Evolutionary conservation across 2,329 filamentous ascomycete genomes (phyloP), one percentile per base, ranked within the genome.

Genomic region (Lasiodiplodia hormozganensis): DNA sequence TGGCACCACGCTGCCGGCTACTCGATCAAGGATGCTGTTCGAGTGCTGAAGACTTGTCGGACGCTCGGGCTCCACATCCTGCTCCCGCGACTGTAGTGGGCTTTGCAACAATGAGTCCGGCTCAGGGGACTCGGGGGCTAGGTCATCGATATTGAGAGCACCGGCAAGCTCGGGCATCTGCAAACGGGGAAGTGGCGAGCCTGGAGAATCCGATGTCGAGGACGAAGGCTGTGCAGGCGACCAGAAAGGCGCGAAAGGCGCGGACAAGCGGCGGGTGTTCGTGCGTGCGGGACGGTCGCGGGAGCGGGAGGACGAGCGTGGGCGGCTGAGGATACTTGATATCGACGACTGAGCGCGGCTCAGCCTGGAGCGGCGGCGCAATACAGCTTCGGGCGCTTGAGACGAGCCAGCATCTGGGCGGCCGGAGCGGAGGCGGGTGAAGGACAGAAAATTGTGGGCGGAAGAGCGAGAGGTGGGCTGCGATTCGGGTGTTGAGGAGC

Each of bases 81-180:
- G 56, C 16, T 68, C 66, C 14, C 16, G 66, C 5, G 10, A 36
- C 38, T 52, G 56, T 4, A 36, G n/a, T 36, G 65, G 65, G 6
- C 25, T 31, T 12, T 38, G 10, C 31, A 23, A n/a, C 25, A 51
- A 23, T 18, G 57, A 51, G n/a, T 51, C 58, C 2, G 49, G 52
- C 25, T 68, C 67, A 25, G 57, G 14, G 14, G 52, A 4, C 21
- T 57, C 67, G 69, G 70, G 68, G 69, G 70, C 69, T 70, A 79
- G 71, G 65, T 78, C 75, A 65, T 80, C 79, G 58, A 81, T 79
- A 71, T 78, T 75, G 34, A 80, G 71, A 54, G 79, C 38, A 34
- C 58, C 58, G 23, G 25, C 79, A 54, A 81, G 74, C 11, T 79
- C 78, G 21, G 78, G 78, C 6, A 78, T 73, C 56, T 76, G 76